Conservation (phyloP, 129 eudicot species). For the Solidago caesia region DNA sequence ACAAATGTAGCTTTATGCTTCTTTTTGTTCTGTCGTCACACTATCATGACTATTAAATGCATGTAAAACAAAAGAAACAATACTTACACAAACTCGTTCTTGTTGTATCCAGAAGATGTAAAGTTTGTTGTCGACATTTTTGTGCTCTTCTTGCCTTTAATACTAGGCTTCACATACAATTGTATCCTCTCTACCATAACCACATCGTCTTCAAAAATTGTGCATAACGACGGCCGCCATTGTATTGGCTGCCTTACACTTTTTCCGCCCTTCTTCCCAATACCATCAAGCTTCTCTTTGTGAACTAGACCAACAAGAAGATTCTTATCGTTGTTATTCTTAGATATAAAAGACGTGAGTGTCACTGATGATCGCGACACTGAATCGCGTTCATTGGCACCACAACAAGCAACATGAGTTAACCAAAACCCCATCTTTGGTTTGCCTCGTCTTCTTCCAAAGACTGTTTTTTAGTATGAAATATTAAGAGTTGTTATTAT, state of each 20-base stretch:
- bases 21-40: too few relatives aligned
- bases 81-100: conserved; percentile 26
- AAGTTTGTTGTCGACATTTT: neutral
- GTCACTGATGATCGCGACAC: conserved; percentile 5
- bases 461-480: conserved; percentile 22
- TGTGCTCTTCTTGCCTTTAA: conserved; percentile 11
- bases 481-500: conserved; percentile 10
- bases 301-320: conserved; percentile 15
- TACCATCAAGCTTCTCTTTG: conserved; percentile 16
- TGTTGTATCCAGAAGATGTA: conserved; percentile 17
- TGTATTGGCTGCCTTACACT: conserved; percentile 22
- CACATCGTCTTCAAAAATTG: conserved; percentile 40
- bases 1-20: too few relatives aligned
- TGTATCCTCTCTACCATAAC: conserved; percentile 30
- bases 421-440: conserved; percentile 31
- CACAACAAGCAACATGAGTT: conserved; percentile 39
- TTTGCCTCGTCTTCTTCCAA: neutral
- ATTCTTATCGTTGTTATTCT: conserved; percentile 2
- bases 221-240: conserved; percentile 44
- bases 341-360: neutral
- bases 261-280: conserved; percentile 8
- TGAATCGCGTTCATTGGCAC: conserved; percentile 4
- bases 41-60: neutral
- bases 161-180: conserved; percentile 22
- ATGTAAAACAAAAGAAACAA: neutral